These are phyloP conservation scores for Laburnicola sp. DNA, from an alignment of 2,329 filamentous ascomycete genomes.

Conservation along the genomic window DNA sequence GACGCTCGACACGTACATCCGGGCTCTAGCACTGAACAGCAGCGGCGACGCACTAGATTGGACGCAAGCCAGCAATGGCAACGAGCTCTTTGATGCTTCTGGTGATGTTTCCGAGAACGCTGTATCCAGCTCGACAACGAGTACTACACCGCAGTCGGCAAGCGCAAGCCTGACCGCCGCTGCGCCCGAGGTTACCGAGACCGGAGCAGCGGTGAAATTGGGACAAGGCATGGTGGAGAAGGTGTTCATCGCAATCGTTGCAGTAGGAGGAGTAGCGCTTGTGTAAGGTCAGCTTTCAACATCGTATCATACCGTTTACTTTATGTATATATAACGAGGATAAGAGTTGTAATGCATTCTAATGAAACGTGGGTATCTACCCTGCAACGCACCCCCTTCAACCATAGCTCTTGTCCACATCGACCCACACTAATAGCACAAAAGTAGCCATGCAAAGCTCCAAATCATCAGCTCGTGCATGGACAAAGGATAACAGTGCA, in stretches of 20 bases:
- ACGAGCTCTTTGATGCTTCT: background rate
- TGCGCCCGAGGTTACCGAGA: background rate
- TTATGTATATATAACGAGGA: background rate
- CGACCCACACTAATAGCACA: background rate
- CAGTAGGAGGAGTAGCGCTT: background rate
- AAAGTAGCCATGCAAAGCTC: constrained; percentile 18
- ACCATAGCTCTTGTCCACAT: constrained; percentile 13
- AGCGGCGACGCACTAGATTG: background rate
- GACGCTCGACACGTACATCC: constrained; percentile 13
- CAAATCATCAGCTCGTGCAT: constrained; percentile 10
- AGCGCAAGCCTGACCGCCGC: background rate
- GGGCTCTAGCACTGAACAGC: constrained; percentile 16
- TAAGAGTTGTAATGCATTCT: too few relatives aligned
- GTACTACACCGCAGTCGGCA: background rate
- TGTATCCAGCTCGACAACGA: background rate
- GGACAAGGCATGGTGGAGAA: background rate
- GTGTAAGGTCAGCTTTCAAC: background rate
- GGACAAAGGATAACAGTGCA: constrained; percentile 16
- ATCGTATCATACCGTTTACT: background rate
- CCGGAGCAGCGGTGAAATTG: background rate
- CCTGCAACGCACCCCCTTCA: background rate
- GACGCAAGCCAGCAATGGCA: background rate
- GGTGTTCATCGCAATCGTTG: background rate
- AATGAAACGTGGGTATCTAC: too few relatives aligned
- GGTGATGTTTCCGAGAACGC: background rate